A percentile compares a stretch with the other conserved stretches of the same genome.
Conservation (phyloP, 345 rosid genomes). For the Lagerstroemia speciosa region DNA sequence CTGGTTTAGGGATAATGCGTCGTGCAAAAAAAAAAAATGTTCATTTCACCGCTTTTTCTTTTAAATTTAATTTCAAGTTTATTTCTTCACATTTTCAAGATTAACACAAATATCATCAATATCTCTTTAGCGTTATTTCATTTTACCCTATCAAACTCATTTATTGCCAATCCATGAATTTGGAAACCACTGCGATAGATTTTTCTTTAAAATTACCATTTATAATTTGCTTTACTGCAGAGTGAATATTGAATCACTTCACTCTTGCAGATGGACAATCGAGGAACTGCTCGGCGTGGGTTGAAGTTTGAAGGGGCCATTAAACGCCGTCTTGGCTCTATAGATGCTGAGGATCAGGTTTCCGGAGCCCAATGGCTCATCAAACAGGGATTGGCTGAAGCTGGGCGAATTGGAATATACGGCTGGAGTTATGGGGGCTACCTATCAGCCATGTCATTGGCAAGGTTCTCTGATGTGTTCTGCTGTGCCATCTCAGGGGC, state of each 20-base stretch:
- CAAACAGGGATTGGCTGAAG: slow-evolving; percentile 60
- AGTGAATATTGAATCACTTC: neutral
- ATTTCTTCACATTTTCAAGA: too few species aligned
- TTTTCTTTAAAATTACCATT: neutral
- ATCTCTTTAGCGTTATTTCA: too few species aligned
- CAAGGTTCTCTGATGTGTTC: slow-evolving; percentile 60
- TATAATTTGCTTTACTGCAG: neutral
- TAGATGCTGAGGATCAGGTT: slow-evolving; percentile 78
- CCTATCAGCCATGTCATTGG: slow-evolving; percentile 66
- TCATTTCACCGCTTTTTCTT: too few species aligned
- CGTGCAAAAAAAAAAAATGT: too few species aligned
- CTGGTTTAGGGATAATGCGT: too few species aligned
- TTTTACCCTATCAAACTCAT: too few species aligned
- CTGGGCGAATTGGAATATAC: slow-evolving; percentile 59
- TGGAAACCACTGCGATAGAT: neutral
- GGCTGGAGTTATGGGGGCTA: slow-evolving; percentile 99
- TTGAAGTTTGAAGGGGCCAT: slow-evolving; percentile 69
- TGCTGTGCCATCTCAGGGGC: slow-evolving; percentile 74
- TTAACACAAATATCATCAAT: too few species aligned
- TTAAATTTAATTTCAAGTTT: too few species aligned
- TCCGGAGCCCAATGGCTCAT: slow-evolving; percentile 81
- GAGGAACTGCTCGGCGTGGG: slow-evolving; percentile 92
- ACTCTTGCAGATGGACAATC: slow-evolving; percentile 63
- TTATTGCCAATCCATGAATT: neutral
- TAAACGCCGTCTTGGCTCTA: slow-evolving; percentile 42